Conservation (phyloP, 148 eudicot species). For the Rhododendron henanense region DNA sequence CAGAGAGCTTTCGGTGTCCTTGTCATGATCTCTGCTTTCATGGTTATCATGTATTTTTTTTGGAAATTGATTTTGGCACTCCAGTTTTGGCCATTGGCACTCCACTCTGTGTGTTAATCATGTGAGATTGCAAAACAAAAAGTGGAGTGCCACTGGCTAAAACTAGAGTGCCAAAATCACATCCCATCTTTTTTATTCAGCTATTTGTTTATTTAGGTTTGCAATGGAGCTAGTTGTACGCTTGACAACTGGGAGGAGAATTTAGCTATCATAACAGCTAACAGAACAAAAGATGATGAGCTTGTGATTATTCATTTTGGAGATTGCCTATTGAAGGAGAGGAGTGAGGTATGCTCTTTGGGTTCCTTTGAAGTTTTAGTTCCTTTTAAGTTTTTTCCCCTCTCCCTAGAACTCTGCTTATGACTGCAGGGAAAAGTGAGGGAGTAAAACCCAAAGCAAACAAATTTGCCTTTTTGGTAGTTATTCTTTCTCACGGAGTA, state of each 20-base stretch:
- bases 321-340: conserved; percentile 74
- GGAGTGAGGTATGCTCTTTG: conserved; percentile 46
- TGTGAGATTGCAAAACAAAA: no score
- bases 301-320: conserved; percentile 85
- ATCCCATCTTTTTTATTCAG: not conserved
- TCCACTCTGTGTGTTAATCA: no score
- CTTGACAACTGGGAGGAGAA: conserved; percentile 68
- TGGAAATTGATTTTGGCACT: no score
- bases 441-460: not conserved
- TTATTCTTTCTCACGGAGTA: not conserved
- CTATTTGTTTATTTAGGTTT: not conserved
- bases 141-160: no score
- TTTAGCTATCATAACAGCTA: conserved; percentile 67
- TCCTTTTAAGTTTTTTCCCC: not conserved
- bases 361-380: not conserved
- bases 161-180: no score
- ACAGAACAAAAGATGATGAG: conserved; percentile 75
- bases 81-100: no score
- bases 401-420: not conserved
- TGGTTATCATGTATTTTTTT: not conserved
- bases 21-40: not conserved
- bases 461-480: not conserved
- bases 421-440: not conserved
- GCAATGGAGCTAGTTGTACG: not conserved
- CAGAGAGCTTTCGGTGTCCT: not conserved